Percentiles rank a stretch among this genome's conserved stretches.
Conservation (phyloP, 73 alveolate genomes). For the Tetrahymena malaccensis region DNA sequence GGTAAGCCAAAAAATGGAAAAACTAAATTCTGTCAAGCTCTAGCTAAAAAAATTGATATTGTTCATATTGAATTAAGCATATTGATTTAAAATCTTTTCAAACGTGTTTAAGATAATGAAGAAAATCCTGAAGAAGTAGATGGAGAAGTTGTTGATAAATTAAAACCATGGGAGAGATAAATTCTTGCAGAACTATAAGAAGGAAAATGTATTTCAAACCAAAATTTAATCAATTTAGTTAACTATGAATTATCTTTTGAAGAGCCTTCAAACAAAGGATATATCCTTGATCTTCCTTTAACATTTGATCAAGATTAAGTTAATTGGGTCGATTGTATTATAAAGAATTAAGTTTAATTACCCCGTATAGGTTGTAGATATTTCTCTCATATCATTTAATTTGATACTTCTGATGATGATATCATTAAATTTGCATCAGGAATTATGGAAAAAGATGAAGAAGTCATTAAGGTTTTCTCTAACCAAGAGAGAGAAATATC, state of each 20-base stretch:
- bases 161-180: slow-evolving; percentile 29
- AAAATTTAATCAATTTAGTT: slow-evolving; percentile 6
- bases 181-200: slow-evolving; percentile 17
- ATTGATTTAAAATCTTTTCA: slow-evolving; percentile 60
- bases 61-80: slow-evolving; percentile 73
- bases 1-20: slow-evolving; percentile 94
- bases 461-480: slow-evolving; percentile 37
- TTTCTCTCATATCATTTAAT: slow-evolving; percentile 18
- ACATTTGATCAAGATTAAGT: neutral
- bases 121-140: slow-evolving; percentile 52
- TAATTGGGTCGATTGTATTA: slow-evolving; percentile 20
- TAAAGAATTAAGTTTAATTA: slow-evolving; percentile 13
- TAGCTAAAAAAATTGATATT: slow-evolving; percentile 77
- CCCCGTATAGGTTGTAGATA: slow-evolving; percentile 37
- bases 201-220: slow-evolving; percentile 54
- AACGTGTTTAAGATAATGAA: slow-evolving; percentile 71
- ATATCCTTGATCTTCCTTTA: slow-evolving; percentile 28
- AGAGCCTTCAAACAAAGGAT: slow-evolving; percentile 31
- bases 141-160: slow-evolving; percentile 62
- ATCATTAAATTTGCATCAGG: slow-evolving; percentile 13
- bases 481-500: slow-evolving; percentile 78
- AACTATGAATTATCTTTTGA: slow-evolving; percentile 13
- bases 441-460: slow-evolving; percentile 38
- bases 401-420: slow-evolving; percentile 25
- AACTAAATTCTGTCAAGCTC: slow-evolving; percentile 57